Conservation (phyloP, 352 stramenopile genomes). For the Globisporangium middletonii region DNA sequence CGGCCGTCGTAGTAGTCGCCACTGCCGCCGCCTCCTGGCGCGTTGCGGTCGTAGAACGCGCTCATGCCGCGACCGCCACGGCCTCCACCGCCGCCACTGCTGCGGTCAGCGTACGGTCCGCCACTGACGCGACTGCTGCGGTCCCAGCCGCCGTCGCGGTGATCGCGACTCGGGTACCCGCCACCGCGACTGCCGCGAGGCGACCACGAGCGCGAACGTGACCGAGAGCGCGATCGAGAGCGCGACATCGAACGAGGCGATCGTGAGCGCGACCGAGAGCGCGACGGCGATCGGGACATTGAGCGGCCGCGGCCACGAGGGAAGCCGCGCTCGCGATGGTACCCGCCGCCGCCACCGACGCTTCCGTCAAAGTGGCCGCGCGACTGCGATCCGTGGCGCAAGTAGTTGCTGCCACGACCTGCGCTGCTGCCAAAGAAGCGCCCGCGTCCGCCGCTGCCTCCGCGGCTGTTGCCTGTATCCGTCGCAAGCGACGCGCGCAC, state of each 20-base stretch:
- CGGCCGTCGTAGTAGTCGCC: constrained; percentile 28
- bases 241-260: constrained; percentile 22
- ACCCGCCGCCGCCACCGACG: constrained; percentile 3
- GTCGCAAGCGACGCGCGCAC: background rate
- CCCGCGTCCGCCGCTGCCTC: constrained; percentile 11
- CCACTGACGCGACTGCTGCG: constrained; percentile 19
- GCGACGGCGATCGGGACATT: constrained; percentile 47
- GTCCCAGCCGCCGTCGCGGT: constrained; percentile 10
- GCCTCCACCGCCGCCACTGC: constrained; percentile 5
- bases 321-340: constrained; percentile 31
- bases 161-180: constrained; percentile 23
- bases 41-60: constrained; percentile 20
- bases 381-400: constrained; percentile 21
- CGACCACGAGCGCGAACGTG: constrained; percentile 49
- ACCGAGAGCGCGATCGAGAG: constrained; percentile 43
- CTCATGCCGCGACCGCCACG: constrained; percentile 9
- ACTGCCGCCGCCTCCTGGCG: constrained; percentile 14
- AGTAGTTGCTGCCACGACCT: constrained; percentile 18
- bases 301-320: constrained; percentile 34
- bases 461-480: background rate
- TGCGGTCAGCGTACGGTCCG: constrained; percentile 15
- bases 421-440: constrained; percentile 8
- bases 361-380: constrained; percentile 20
- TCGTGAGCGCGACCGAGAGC: constrained; percentile 23
- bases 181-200: constrained; percentile 33